These are phyloP conservation scores for Otatea glauca DNA, from an alignment of 176 grass and related monocot genomes.

Conservation along the genomic window DNA sequence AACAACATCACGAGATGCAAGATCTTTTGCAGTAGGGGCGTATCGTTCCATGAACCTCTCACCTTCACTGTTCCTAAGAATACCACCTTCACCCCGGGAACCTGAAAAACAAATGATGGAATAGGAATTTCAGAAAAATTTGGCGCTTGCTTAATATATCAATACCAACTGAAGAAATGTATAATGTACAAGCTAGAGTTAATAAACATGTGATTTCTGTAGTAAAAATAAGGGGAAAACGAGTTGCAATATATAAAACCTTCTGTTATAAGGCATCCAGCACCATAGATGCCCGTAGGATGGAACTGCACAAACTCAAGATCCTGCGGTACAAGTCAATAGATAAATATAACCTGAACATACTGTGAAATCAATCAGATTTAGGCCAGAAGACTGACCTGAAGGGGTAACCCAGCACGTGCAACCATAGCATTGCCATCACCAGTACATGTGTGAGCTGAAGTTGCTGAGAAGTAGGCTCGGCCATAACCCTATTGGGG, in stretches of 20 bases:
- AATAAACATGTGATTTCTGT: constrained; percentile 1
- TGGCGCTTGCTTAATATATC: constrained; percentile 4
- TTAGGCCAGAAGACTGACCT: constrained; percentile 53
- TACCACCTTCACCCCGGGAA: constrained; percentile 86
- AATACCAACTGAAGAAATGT: constrained; percentile 5
- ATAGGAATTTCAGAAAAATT: constrained; percentile 1
- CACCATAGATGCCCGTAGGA: constrained; percentile 87
- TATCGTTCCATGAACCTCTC: constrained; percentile 90
- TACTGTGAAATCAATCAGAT: background rate
- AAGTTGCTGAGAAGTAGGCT: constrained; percentile 94
- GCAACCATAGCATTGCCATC: constrained; percentile 99
- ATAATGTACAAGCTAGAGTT: constrained; percentile 25
- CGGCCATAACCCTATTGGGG: constrained; percentile 77
- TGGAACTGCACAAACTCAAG: constrained; percentile 98
- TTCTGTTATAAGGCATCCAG: constrained; percentile 91
- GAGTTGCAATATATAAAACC: constrained; percentile 44
- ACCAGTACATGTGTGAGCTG: constrained; percentile 99
- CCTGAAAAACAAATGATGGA: constrained; percentile 46
- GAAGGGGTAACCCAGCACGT: constrained; percentile 93
- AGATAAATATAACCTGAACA: constrained; percentile 35
- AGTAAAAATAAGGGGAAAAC: background rate
- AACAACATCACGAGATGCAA: constrained; percentile 85
- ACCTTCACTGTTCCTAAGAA: constrained; percentile 86
- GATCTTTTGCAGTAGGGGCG: constrained; percentile 76
- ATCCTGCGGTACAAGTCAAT: constrained; percentile 62